Conservation (phyloP, 768 basidiomycete species). For the Jaapia argillacea region DNA sequence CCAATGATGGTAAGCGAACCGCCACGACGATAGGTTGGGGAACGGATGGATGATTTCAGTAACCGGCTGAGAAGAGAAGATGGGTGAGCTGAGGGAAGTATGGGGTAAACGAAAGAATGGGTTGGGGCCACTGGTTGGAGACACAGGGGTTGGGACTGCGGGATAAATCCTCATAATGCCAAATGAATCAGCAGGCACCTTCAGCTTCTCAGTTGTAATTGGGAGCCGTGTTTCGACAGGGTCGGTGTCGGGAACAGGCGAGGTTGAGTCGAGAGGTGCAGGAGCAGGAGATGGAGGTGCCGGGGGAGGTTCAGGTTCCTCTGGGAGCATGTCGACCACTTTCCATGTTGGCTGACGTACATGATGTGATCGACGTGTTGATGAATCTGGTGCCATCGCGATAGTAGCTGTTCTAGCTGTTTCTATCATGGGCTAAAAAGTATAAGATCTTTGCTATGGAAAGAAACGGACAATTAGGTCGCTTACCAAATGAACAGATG, state of each 20-base stretch:
- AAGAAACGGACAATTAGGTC: not conserved
- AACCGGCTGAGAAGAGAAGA: not conserved
- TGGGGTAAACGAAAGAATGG: not conserved
- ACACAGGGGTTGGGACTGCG: not conserved
- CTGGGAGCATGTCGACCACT: not conserved
- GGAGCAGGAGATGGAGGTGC: not conserved
- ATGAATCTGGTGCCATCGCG: not conserved
- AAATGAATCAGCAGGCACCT: not conserved
- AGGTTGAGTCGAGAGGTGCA: not conserved
- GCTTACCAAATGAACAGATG: too few relatives aligned
- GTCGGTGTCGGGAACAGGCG: too few relatives aligned
- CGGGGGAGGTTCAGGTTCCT: not conserved
- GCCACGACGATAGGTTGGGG: not conserved
- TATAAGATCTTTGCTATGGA: not conserved
- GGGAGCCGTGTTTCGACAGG: not conserved
- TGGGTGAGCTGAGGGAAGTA: not conserved
- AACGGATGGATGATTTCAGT: not conserved
- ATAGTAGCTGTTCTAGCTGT: not conserved
- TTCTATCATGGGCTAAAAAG: not conserved
- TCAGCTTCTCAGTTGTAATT: not conserved
- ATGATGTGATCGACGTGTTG: not conserved
- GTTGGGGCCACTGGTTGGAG: not conserved
- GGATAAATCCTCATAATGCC: not conserved
- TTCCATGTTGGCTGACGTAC: not conserved
- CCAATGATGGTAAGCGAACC: not conserved